A percentile compares a stretch with the other conserved stretches of the same genome.
These are phyloP conservation scores for Xylona heveae DNA, from an alignment of 495 filamentous ascomycete species.

Conservation along the genomic window DNA sequence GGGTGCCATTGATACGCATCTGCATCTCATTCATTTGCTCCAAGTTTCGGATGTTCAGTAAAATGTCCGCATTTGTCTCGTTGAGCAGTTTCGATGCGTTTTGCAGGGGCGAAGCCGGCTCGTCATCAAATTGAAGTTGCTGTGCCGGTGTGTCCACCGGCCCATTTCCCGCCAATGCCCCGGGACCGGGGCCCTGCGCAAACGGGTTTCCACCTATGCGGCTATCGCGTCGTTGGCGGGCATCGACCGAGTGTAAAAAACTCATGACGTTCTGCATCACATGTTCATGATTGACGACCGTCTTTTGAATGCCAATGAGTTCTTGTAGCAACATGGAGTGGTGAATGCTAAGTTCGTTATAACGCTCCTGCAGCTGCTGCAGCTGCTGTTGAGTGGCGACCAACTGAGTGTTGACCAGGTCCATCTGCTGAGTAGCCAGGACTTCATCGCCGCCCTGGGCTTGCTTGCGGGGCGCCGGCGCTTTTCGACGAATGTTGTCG, in stretches of 20 bases:
- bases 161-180: not conserved
- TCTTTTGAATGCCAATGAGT: slow-evolving; percentile 70
- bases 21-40: slow-evolving; percentile 58
- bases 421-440: slow-evolving; percentile 70
- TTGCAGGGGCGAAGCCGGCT: slow-evolving; percentile 63
- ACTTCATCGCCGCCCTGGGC: slow-evolving; percentile 43
- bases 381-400: slow-evolving; percentile 83
- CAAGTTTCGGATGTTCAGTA: slow-evolving; percentile 51
- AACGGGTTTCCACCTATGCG: slow-evolving; percentile 27
- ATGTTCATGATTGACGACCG: slow-evolving; percentile 62
- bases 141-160: slow-evolving; percentile 10
- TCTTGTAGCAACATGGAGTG: slow-evolving; percentile 78
- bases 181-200: slow-evolving; percentile 8
- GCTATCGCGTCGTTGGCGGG: slow-evolving; percentile 40
- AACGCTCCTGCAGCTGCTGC: slow-evolving; percentile 63
- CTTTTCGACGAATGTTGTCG: slow-evolving; percentile 92
- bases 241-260: slow-evolving; percentile 43
- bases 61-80: slow-evolving; percentile 56
- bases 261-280: slow-evolving; percentile 57
- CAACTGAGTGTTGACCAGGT: slow-evolving; percentile 70
- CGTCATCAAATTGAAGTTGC: slow-evolving; percentile 34
- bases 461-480: slow-evolving; percentile 73
- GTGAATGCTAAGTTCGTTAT: slow-evolving; percentile 65
- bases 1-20: slow-evolving; percentile 26
- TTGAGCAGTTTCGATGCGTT: slow-evolving; percentile 77